Evolutionary conservation across 2,329 filamentous ascomycete species (phyloP).

Genomic region (Sporothrix pseudoabietina): DNA sequence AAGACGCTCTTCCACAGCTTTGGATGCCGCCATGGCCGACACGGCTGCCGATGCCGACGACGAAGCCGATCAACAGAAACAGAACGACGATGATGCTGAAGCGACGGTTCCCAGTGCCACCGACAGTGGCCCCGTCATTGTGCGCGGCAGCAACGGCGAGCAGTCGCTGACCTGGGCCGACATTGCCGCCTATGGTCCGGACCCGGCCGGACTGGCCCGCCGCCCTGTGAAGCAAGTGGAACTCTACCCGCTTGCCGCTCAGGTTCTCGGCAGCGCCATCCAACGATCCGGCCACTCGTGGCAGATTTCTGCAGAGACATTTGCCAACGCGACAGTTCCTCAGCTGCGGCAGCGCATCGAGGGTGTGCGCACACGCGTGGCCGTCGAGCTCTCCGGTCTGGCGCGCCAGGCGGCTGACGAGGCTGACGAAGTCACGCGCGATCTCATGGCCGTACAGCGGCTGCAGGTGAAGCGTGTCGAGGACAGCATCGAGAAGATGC

Average conservation of each 20-base stretch:
- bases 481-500: constrained; percentile 76
- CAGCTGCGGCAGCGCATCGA: constrained; percentile 55
- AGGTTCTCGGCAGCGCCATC: constrained; percentile 53
- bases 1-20: background rate
- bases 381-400: constrained; percentile 58
- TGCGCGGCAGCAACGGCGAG: constrained; percentile 28
- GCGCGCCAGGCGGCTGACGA: constrained; percentile 72
- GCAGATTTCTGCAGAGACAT: constrained; percentile 61
- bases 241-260: constrained; percentile 56
- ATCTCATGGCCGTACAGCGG: constrained; percentile 75
- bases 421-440: constrained; percentile 75
- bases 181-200: constrained; percentile 47
- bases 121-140: background rate
- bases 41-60: constrained; percentile 30
- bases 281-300: constrained; percentile 55
- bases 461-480: constrained; percentile 78
- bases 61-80: constrained; percentile 21
- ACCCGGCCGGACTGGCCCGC: constrained; percentile 40
- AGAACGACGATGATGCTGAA: constrained; percentile 3
- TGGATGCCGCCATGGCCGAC: constrained; percentile 34
- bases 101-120: background rate
- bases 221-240: constrained; percentile 47
- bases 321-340: constrained; percentile 59
- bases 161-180: constrained; percentile 46
- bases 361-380: constrained; percentile 50